Evolutionary conservation across 2,329 filamentous ascomycete species (phyloP), one percentile per base, ranked within the genome.

Genomic region (Colletotrichum falcatum): DNA sequence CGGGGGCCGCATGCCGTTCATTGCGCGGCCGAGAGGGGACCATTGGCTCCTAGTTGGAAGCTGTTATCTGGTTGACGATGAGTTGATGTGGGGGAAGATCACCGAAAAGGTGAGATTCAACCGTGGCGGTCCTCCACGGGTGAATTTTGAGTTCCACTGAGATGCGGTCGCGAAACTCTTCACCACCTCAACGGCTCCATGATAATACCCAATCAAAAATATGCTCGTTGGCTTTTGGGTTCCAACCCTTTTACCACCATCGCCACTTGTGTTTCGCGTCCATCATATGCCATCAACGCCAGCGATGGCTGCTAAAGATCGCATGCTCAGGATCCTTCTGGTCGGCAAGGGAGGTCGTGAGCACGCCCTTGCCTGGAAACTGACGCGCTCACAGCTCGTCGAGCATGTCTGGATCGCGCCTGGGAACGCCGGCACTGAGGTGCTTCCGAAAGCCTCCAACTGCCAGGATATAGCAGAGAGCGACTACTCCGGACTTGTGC

Each of bases 271-370:
- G 14, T n/a, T 20, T 12, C 4, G n/a, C 23, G 26, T n/a, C 23
- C 18, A 30, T 11, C 59, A n/a, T n/a, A 35, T 20, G 14, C 48
- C 16, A 18, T 18, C 6, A 16, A 33, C 18, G 39, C 5, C 37
- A 33, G n/a, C 23, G 14, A 42, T 58, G 18, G n/a, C 62, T 23
- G 8, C 39, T 1, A 11, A 30, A 35, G 12, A 35, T 14, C 14
- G 30, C 53, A 65, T 49, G 23, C 33, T 94, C 73, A 88, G 90
- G 75, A 87, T 98, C 75, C 90, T 98, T 73, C 90, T 98, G 73
- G 90, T 98, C 74, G 95, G 96, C 77, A 97, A 95, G 79, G 96
- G 96, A 75, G n/a, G n/a, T n/a, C 91, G 96, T 77, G 96, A 99
- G 83, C 94, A 98, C 82, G 94, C 95, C 56, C 88, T 98, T 73